Percentiles rank a stretch among this genome's conserved stretches.
Evolutionary conservation across 352 stramenopile genomes (phyloP).

Genomic region (Thalassiosira hispida): DNA sequence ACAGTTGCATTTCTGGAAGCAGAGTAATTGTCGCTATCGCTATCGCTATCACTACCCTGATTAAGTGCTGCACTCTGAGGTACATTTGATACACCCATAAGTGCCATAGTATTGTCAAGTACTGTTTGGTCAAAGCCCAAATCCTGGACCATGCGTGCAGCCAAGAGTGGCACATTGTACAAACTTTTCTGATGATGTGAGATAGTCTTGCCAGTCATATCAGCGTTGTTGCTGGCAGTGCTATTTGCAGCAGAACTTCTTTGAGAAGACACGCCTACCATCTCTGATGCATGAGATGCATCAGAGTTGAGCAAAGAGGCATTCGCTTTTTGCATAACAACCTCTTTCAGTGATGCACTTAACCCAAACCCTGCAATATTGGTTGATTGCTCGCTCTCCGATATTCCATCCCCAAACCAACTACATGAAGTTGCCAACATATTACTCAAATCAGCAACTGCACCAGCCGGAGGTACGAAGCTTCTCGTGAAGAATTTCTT

Average conservation of each 20-base stretch:
- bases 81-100: conserved; percentile 53
- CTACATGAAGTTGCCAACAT: conserved; percentile 44
- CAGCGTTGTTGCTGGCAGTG: not conserved
- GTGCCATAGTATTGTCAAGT: conserved; percentile 59
- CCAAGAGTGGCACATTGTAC: conserved; percentile 62
- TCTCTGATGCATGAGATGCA: not conserved
- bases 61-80: not conserved
- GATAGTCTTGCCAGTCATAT: not conserved
- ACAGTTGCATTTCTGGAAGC: conserved; percentile 13
- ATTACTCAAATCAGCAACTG: conserved; percentile 37
- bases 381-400: not conserved
- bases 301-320: not conserved
- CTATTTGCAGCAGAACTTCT: conserved; percentile 3
- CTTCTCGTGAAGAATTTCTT: conserved; percentile 58
- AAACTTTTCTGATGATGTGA: conserved; percentile 35
- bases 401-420: conserved; percentile 31
- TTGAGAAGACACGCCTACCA: not conserved
- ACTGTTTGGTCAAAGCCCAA: conserved; percentile 67
- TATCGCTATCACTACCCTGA: conserved; percentile 7
- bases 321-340: not conserved
- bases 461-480: conserved; percentile 38
- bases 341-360: not conserved
- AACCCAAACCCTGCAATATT: not conserved
- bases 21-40: conserved; percentile 6
- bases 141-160: conserved; percentile 58